These are phyloP conservation scores for Colletotrichum brevisporum DNA, from an alignment of 2,329 filamentous ascomycete genomes.

Conservation along the genomic window DNA sequence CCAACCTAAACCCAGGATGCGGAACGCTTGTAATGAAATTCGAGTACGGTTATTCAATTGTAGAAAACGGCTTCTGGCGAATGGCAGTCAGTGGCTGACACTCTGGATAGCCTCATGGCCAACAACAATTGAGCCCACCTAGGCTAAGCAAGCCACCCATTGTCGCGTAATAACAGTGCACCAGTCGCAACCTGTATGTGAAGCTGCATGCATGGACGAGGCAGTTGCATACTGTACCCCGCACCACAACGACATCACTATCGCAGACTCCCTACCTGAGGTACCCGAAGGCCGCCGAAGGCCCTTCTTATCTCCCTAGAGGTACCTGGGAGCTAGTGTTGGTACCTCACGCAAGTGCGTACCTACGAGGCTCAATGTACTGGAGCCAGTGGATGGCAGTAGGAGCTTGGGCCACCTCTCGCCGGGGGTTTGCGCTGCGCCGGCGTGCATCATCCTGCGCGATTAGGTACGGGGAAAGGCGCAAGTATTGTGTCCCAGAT, in stretches of 20 bases:
- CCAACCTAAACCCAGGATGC: no score
- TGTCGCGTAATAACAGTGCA: background rate
- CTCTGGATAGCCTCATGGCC: no score
- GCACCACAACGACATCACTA: constrained; percentile 24
- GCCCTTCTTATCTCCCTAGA: no score
- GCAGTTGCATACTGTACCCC: constrained; percentile 14
- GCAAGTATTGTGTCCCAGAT: constrained; percentile 10
- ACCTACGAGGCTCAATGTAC: no score
- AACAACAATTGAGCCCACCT: no score
- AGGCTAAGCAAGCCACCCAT: no score
- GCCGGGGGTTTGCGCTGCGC: constrained; percentile 1
- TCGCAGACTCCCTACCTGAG: background rate
- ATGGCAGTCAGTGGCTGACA: no score
- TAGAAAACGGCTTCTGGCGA: no score
- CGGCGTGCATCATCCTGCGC: constrained; percentile 24
- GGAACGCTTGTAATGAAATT: background rate
- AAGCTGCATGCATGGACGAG: constrained; percentile 7
- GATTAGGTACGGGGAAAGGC: background rate
- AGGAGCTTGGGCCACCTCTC: constrained; percentile 49
- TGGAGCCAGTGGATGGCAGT: constrained; percentile 47
- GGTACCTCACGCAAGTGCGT: no score
- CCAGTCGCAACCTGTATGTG: constrained; percentile 7
- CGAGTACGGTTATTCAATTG: no score
- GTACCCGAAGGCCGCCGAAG: no score
- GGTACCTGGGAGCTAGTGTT: no score